Evolutionary conservation across 306 rosid genomes (phyloP).

Genomic region (Bauhinia variegata): DNA sequence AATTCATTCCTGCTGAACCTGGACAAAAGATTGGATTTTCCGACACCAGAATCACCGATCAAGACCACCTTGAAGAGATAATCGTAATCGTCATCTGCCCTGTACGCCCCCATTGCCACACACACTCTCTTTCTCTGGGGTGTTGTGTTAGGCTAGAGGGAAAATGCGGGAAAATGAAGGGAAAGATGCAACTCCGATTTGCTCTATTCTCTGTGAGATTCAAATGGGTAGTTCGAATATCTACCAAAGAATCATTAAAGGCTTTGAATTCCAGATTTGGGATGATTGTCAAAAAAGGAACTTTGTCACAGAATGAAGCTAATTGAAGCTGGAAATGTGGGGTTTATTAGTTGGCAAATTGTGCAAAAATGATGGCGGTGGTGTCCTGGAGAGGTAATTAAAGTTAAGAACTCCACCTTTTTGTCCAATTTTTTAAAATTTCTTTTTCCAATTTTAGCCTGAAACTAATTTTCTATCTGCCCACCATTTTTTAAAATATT

Average conservation of each 20-base stretch:
- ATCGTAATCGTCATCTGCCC: conserved; percentile 87
- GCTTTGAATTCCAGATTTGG: conserved; percentile 31
- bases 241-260: neutral
- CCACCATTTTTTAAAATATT: too few relatives aligned
- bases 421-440: neutral
- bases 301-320: conserved; percentile 24
- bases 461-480: too few relatives aligned
- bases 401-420: neutral
- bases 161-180: conserved; percentile 22
- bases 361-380: neutral
- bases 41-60: conserved; percentile 89
- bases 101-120: conserved; percentile 68
- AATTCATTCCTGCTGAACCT: conserved; percentile 81
- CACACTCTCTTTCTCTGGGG: conserved; percentile 23
- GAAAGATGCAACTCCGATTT: neutral
- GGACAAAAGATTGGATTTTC: conserved; percentile 83
- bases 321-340: conserved; percentile 39
- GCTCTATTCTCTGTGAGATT: conserved; percentile 13
- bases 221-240: conserved; percentile 30
- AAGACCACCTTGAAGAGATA: conserved; percentile 78
- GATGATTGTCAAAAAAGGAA: conserved; percentile 30
- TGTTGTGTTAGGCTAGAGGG: conserved; percentile 31
- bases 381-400: neutral
- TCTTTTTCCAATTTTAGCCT: neutral
- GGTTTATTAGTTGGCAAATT: conserved; percentile 22